Conservation (phyloP, 2,329 filamentous ascomycete genomes). For the Fusarium circinatum region DNA sequence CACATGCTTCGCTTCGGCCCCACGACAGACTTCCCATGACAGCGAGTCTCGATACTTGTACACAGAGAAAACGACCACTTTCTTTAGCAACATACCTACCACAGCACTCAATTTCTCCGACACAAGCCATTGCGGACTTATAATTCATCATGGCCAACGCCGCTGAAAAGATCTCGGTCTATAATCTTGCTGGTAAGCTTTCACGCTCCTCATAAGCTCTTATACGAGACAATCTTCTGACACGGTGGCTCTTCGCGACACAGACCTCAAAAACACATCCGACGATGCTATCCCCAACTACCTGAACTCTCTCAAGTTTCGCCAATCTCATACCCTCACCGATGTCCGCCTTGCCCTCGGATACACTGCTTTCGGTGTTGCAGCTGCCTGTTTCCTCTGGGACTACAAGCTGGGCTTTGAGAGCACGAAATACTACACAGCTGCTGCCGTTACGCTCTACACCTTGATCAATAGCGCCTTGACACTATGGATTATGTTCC, state of each 20-base stretch:
- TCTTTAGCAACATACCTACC: constrained; percentile 12
- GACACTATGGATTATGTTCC: constrained; percentile 84
- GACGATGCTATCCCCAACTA: constrained; percentile 96
- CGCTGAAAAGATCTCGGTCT: constrained; percentile 69
- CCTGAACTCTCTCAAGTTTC: constrained; percentile 87
- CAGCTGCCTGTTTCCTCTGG: constrained; percentile 85
- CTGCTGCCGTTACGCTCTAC: constrained; percentile 82
- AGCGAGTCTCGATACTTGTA: constrained; percentile 9
- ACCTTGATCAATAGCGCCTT: constrained; percentile 80
- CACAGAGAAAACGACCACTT: constrained; percentile 19
- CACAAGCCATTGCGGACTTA: background rate
- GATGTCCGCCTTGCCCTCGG: constrained; percentile 87
- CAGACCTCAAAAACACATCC: constrained; percentile 95
- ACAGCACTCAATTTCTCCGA: background rate
- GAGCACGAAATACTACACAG: constrained; percentile 81
- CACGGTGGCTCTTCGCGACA: constrained; percentile 41
- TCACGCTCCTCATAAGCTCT: background rate
- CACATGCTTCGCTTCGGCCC: constrained; percentile 30
- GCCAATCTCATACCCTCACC: constrained; percentile 80
- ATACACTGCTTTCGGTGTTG: constrained; percentile 82
- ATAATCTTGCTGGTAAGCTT: constrained; percentile 70
- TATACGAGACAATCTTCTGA: constrained; percentile 31
- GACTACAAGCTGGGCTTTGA: constrained; percentile 95
- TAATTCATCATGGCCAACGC: constrained; percentile 47
- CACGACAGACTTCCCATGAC: constrained; percentile 26